A percentile compares a stretch with the other conserved stretches of the same genome.
These are phyloP conservation scores for Maudiozyma barnettii DNA, from an alignment of 805 yeast genomes.

Conservation along the genomic window DNA sequence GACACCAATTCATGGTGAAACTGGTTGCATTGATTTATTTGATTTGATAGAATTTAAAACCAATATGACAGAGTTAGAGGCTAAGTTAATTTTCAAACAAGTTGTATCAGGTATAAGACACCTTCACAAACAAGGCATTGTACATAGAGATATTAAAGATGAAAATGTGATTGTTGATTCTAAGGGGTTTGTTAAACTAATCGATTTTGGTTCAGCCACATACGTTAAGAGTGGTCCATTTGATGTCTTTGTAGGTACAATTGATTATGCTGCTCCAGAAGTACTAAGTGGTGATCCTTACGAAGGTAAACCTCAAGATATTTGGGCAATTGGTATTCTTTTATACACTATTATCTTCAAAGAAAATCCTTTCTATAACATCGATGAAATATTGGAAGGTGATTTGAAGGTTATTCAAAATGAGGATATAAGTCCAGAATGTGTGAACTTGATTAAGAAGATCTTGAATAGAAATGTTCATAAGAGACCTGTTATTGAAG, in stretches of 20 bases:
- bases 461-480: conserved; percentile 62
- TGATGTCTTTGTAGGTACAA: conserved; percentile 94
- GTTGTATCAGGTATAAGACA: conserved; percentile 71
- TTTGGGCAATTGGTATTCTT: conserved; percentile 93
- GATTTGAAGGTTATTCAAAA: conserved; percentile 46
- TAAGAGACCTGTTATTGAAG: conserved; percentile 64
- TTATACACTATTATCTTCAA: conserved; percentile 83
- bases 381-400: conserved; percentile 92
- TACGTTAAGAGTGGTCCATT: conserved; percentile 86
- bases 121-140: conserved; percentile 76
- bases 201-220: conserved; percentile 95
- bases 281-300: conserved; percentile 82
- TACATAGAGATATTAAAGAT: conserved; percentile 91
- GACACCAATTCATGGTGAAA: conserved; percentile 82
- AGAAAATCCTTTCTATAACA: conserved; percentile 92
- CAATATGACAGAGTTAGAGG: conserved; percentile 70
- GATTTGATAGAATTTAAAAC: conserved; percentile 83
- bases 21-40: conserved; percentile 85
- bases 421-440: conserved; percentile 41
- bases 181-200: conserved; percentile 69
- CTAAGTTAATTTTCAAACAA: conserved; percentile 69
- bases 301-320: conserved; percentile 89
- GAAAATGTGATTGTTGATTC: conserved; percentile 86
- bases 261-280: conserved; percentile 97
- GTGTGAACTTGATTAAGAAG: conserved; percentile 49